Base-by-base conservation (phyloP, 2,329 filamentous ascomycete genomes). In the Aspergillus vadensis region DNA sequence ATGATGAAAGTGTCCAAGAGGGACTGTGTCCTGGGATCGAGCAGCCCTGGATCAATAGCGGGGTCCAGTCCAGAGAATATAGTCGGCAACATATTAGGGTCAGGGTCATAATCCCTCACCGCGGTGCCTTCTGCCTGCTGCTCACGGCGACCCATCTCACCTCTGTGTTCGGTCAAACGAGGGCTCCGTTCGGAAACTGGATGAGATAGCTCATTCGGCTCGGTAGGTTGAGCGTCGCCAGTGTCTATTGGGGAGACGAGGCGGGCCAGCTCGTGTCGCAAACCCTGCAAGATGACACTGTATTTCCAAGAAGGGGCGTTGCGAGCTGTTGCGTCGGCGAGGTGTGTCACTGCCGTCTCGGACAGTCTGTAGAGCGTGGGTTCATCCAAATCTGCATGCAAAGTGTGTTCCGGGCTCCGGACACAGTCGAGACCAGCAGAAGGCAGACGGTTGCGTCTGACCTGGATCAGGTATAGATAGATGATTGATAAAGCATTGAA, bases 401-500 rank as follows among this genome's bases (percentile, higher is more conserved):
- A 47, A 7, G 23, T 10, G 4, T 25, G 23, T 25, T 27, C 38
- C 5, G 36, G 55, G 14, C 30, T 32, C 7, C 36, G 7, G 14
- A 27, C 25, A 21, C 38, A 23, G 10, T 17, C 14, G 1, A 43
- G 43, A 17, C 32, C 39, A 15, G 55, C 21, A 9, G 49, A 51
- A 12, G 61, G 52, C 23, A 67, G 65, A 2, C 65, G 60, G 5
- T 57, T 61, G 30, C 59, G 55, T 19, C 55, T 53, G 12, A 64
- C 60, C 23, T 67, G 61, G 2, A 66, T 67, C 8, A 67, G 48
- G 27, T 63, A 66, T 3, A 67, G 19, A 44, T 69, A 69, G 2
- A 67, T 61, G 6, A 67, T 66, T 1, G 67, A 69, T 10, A 69
- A 15, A 12, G 67, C 66, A 12, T 69, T 69, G 55, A 69, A 69